Base-by-base conservation (phyloP, 306 rosid genomes). In the Vigna angularis region DNA sequence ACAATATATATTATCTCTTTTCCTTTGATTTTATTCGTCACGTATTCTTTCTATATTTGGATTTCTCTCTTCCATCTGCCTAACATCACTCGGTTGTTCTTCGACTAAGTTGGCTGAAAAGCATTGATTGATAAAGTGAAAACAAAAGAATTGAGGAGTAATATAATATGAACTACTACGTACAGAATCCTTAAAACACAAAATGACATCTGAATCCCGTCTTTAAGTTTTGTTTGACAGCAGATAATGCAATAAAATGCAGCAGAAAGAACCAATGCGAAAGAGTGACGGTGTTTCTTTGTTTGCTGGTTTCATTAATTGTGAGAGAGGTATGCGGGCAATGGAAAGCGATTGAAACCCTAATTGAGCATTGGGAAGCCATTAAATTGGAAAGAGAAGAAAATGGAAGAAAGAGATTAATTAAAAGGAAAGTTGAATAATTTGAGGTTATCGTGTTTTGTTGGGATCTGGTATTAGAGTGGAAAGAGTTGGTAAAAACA, bases 271-370 rank as follows among this genome's bases (percentile, higher is more conserved):
- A 49, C 17, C 6, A 71, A 65, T 17, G n/a, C 2, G 67, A 38
- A 51, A 49, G 48, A 66, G 15, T 7, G 24, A 20, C 15, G 0
- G 53, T 6, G 6, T 40, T 52, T 51, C 26, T 64, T 52, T 26
- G 10, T 72, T 50, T 71, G 17, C 22, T 52, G 15, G 2, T 47
- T 52, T 65, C 66, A 38, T 73, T 64, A 17, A 72, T 48, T 64
- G 49, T 28, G 9, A 17, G 73, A 28, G 38, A 51, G 42, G 47
- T 62, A 51, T 57, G 56, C 45, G 10, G 13, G 40, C 16, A 53
- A 72, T 65, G 26, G 68, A 80, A 80, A 73, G 75, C 15, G 45
- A 73, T 44, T 80, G 70, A 73, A 55, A 73, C 70, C 75, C 53
- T 66, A 72, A 73, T 32, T 20, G 8, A 32, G 53, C 24, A 51